Conservation (phyloP, 2,329 filamentous ascomycete species). For the Exophiala oligosperma region DNA sequence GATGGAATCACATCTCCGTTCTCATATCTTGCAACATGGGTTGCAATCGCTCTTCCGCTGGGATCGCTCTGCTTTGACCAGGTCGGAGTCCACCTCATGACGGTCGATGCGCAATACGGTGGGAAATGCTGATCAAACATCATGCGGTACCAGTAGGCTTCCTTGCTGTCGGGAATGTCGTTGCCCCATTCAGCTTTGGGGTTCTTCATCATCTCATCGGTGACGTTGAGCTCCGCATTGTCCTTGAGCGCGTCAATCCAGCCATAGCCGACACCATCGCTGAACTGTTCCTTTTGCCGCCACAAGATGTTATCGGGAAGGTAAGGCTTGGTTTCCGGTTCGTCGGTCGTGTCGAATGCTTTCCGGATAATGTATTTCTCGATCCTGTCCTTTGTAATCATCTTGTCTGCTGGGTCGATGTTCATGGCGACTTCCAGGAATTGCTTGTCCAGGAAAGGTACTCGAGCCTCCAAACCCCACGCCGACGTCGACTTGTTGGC, state of each 20-base stretch:
- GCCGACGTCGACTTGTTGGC: conserved; percentile 99
- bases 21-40: conserved; percentile 72
- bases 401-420: conserved; percentile 91
- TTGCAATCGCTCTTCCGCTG: conserved; percentile 80
- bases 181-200: conserved; percentile 93
- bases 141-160: conserved; percentile 96
- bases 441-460: conserved; percentile 96
- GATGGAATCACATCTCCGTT: conserved; percentile 14
- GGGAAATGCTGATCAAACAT: conserved; percentile 99
- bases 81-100: conserved; percentile 94
- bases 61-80: conserved; percentile 97
- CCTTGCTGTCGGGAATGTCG: conserved; percentile 94
- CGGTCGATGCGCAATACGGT: conserved; percentile 82
- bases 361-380: conserved; percentile 99
- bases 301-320: conserved; percentile 95
- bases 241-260: conserved; percentile 99
- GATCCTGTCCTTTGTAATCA: conserved; percentile 85
- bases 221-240: conserved; percentile 82
- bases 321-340: conserved; percentile 78
- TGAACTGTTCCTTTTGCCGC: conserved; percentile 99
- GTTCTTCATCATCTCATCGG: conserved; percentile 98
- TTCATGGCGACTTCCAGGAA: conserved; percentile 93
- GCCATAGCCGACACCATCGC: conserved; percentile 95
- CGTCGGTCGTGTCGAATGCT: conserved; percentile 90
- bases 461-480: conserved; percentile 96